A percentile compares a stretch with the other conserved stretches of the same genome.
These are phyloP conservation scores for Pythium biforme DNA, from an alignment of 352 stramenopile species.

Conservation along the genomic window DNA sequence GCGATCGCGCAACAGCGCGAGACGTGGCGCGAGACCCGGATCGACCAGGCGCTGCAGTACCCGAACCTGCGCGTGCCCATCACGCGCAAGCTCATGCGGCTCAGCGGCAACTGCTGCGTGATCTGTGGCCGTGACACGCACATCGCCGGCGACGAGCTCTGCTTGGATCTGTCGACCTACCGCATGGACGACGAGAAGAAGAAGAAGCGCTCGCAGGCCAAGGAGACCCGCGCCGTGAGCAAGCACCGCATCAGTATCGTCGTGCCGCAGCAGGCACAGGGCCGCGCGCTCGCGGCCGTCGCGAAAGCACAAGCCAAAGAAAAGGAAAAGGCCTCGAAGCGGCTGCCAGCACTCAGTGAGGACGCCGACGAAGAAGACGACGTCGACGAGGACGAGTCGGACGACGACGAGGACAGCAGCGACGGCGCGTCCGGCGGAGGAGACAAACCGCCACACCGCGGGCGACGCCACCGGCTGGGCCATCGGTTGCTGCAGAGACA, in stretches of 20 bases:
- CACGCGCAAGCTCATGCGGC: slow-evolving; percentile 81
- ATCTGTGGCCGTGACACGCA: slow-evolving; percentile 73
- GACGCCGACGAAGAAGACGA: slow-evolving; percentile 19
- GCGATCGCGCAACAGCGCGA: slow-evolving; percentile 55
- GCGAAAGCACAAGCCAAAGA: slow-evolving; percentile 1
- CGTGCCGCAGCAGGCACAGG: slow-evolving; percentile 10
- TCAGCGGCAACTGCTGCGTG: slow-evolving; percentile 76
- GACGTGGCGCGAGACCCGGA: slow-evolving; percentile 70
- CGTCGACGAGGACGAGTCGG: slow-evolving; percentile 6
- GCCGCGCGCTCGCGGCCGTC: slow-evolving; percentile 5
- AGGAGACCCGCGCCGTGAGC: slow-evolving; percentile 39
- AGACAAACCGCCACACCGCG: too few species aligned
- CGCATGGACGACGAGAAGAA: slow-evolving; percentile 65
- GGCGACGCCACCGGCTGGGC: slow-evolving; percentile 32
- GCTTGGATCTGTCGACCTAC: slow-evolving; percentile 70
- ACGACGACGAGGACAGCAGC: neutral
- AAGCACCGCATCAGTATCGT: slow-evolving; percentile 53
- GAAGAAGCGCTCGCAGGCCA: slow-evolving; percentile 41
- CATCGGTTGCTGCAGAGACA: slow-evolving; percentile 48
- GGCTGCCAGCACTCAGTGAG: slow-evolving; percentile 29
- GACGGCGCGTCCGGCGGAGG: neutral
- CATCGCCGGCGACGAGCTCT: slow-evolving; percentile 74
- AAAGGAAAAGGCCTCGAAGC: slow-evolving; percentile 3
- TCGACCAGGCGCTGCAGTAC: slow-evolving; percentile 68
- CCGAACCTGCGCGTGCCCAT: slow-evolving; percentile 69